phyloP scores from a whole-genome alignment of 2,329 filamentous ascomycete species.

The Fusarium sp. region DNA sequence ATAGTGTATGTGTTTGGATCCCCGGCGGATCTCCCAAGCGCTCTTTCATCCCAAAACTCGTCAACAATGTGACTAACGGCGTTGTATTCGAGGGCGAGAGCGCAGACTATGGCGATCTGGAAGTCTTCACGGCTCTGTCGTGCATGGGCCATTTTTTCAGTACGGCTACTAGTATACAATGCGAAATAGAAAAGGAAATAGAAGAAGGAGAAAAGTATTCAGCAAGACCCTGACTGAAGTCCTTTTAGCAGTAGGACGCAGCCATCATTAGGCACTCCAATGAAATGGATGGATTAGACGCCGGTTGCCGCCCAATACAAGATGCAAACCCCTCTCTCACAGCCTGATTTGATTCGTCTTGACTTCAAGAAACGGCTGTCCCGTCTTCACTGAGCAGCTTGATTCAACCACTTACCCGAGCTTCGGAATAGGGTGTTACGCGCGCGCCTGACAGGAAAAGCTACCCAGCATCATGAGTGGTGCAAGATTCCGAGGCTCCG shows the following conservation, averaged over 20 bases:
- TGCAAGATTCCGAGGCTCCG: not conserved
- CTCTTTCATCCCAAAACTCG: constrained; percentile 47
- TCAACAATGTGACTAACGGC: constrained; percentile 47
- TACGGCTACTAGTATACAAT: not conserved
- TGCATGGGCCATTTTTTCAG: not conserved
- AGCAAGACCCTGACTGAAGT: too few relatives aligned
- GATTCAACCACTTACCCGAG: too few relatives aligned
- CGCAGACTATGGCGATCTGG: constrained; percentile 50
- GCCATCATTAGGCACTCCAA: too few relatives aligned
- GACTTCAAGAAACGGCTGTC: too few relatives aligned
- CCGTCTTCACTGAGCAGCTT: too few relatives aligned
- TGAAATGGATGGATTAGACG: too few relatives aligned
- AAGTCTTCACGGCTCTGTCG: constrained; percentile 34
- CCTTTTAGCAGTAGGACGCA: too few relatives aligned
- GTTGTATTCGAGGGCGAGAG: constrained; percentile 46
- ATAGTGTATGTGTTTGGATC: constrained; percentile 52
- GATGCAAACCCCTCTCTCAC: too few relatives aligned
- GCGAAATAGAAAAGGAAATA: not conserved
- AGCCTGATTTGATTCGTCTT: too few relatives aligned
- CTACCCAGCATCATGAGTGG: not conserved
- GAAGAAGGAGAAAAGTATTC: too few relatives aligned
- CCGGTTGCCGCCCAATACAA: too few relatives aligned
- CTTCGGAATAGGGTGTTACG: too few relatives aligned
- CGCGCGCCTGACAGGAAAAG: not conserved
- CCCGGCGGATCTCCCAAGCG: constrained; percentile 42